Base-by-base conservation (phyloP, 2,329 filamentous ascomycete species). In the Leptographium flavum region DNA sequence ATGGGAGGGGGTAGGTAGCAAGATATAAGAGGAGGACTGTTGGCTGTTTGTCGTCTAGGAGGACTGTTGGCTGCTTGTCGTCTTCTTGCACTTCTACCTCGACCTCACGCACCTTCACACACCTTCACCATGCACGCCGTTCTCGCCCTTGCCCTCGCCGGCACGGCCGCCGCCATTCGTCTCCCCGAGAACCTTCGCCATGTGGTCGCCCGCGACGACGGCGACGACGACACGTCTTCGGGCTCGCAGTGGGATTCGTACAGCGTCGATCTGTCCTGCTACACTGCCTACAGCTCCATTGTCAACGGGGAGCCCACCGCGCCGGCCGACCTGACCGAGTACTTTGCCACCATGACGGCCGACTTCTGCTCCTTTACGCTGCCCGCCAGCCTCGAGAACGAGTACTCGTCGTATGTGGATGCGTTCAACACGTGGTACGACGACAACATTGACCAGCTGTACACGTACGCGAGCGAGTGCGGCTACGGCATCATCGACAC, bases 301-400 rank as follows among this genome's bases (percentile, higher is more conserved):
- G 48, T 52, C 46, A 41, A 44, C 9, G 45, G 44, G 10, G 28
- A 55, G 31, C 60, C 60, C 15, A 56, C 55, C 3, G 28, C 50
- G 2, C 53, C 54, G 6, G 35, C 52, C 10, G 55, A 42, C 28
- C 11, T 60, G 8, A 3, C 45, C 7, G 46, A 43, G 1, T 59
- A n/a, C 30, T 46, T 52, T 7, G n/a, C 46, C 31, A 27, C 48
- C 21, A n/a, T 43, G 28, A 51, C 51, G n/a, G n/a, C n/a, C 14
- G 52, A 60, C 50, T 25, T 45, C 15, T 61, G 59, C 56, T 35
- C 21, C 28, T 13, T 52, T 49, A 51, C 51, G 14, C 3, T 57
- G 30, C 57, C 58, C 8, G 19, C 50, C 23, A 48, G 49, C 8
- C 23, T 61, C 40, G 35, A 46, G 31, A 39, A 46, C 30, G 53